These are phyloP conservation scores for Penicillium psychrofluorescens DNA, from an alignment of 495 filamentous ascomycete genomes.

Conservation along the genomic window DNA sequence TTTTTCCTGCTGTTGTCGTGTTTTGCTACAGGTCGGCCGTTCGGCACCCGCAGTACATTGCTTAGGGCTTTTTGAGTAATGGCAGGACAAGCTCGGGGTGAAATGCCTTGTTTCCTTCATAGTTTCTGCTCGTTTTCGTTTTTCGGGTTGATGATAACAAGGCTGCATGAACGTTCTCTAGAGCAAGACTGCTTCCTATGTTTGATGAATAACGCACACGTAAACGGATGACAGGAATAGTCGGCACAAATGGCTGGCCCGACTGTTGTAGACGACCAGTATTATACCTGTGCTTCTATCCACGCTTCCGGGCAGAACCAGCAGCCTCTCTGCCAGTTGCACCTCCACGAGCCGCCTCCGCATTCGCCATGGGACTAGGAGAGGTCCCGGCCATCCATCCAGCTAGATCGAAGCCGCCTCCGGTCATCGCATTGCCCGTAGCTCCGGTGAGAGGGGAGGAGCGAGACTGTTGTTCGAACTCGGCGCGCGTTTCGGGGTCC, in stretches of 20 bases:
- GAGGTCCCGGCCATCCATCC: slow-evolving; percentile 63
- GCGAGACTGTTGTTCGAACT: slow-evolving; percentile 87
- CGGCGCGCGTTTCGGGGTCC: slow-evolving; percentile 88
- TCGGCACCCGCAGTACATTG: neutral
- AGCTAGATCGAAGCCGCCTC: slow-evolving; percentile 69
- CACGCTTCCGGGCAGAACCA: slow-evolving; percentile 27
- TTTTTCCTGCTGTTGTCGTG: slow-evolving; percentile 1
- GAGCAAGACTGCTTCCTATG: neutral
- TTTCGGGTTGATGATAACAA: too few species aligned
- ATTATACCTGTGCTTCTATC: slow-evolving; percentile 11
- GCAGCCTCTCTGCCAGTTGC: slow-evolving; percentile 30
- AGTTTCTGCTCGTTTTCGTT: too few species aligned
- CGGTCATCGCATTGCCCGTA: slow-evolving; percentile 29
- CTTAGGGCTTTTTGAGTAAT: neutral
- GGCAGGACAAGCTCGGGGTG: too few species aligned
- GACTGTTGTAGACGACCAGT: neutral
- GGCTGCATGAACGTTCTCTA: too few species aligned
- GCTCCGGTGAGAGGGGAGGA: slow-evolving; percentile 53
- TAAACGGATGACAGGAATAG: neutral
- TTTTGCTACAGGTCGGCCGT: neutral
- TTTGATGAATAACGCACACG: neutral
- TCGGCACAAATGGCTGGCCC: neutral
- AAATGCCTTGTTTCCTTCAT: too few species aligned
- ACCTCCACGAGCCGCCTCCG: slow-evolving; percentile 17
- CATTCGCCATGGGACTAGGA: slow-evolving; percentile 16